These are phyloP conservation scores for Vigna trinervia DNA, from an alignment of 306 rosid species.

Conservation along the genomic window DNA sequence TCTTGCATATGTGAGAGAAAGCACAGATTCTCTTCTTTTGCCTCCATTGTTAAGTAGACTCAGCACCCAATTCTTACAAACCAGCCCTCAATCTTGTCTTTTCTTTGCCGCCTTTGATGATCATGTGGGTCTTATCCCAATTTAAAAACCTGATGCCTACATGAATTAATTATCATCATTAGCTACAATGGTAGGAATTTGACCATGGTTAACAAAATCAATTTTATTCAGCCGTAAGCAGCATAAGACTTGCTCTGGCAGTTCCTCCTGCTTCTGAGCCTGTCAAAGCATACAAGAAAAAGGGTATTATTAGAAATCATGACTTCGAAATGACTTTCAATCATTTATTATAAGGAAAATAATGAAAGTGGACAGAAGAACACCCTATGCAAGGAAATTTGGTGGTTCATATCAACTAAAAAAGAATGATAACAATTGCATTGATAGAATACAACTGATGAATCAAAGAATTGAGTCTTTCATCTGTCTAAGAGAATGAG, in stretches of 20 bases:
- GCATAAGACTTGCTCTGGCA: conserved; percentile 89
- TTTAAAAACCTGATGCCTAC: not conserved
- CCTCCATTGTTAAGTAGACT: not conserved
- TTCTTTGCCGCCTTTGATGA: not conserved
- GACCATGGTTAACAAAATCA: conserved; percentile 79
- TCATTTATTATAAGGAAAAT: not conserved
- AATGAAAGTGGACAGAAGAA: too few relatives aligned
- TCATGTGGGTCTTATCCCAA: not conserved
- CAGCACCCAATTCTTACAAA: conserved; percentile 2
- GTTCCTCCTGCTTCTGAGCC: conserved; percentile 93
- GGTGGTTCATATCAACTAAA: not conserved
- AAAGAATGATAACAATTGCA: not conserved
- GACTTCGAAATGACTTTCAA: too few relatives aligned
- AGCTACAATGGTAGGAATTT: conserved; percentile 73
- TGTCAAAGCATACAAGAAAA: conserved; percentile 35
- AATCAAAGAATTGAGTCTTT: not conserved
- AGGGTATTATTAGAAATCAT: not conserved
- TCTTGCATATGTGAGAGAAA: conserved; percentile 3
- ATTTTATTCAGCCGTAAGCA: conserved; percentile 81
- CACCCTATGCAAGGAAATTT: not conserved
- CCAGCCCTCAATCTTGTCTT: conserved; percentile 3
- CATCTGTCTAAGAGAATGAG: not conserved
- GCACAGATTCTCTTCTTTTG: not conserved
- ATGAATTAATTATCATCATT: conserved; percentile 47
- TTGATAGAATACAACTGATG: not conserved